Conservation (phyloP, 2,329 filamentous ascomycete species). For the Fusarium redolens region DNA sequence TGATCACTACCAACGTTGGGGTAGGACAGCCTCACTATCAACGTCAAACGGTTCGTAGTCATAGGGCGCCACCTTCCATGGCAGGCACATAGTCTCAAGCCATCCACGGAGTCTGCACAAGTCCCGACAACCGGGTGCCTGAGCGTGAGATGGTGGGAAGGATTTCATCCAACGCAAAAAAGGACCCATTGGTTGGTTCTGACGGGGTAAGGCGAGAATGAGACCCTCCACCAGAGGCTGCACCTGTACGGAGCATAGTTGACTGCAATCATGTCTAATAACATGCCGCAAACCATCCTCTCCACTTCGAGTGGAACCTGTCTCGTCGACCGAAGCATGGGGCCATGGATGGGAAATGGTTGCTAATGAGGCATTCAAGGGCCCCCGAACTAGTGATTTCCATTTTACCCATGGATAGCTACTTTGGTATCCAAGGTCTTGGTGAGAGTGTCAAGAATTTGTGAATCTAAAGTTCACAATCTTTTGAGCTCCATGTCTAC, state of each 20-base stretch:
- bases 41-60: slow-evolving; percentile 27
- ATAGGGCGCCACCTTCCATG: slow-evolving; percentile 4
- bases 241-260: slow-evolving; percentile 34
- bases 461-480: neutral
- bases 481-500: neutral
- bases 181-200: slow-evolving; percentile 28
- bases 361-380: slow-evolving; percentile 26
- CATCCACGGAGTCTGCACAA: slow-evolving; percentile 25
- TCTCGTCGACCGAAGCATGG: slow-evolving; percentile 39
- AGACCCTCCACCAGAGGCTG: slow-evolving; percentile 39
- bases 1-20: slow-evolving; percentile 21
- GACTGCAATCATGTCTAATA: slow-evolving; percentile 37
- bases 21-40: slow-evolving; percentile 21
- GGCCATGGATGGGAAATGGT: slow-evolving; percentile 36
- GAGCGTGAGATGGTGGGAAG: slow-evolving; percentile 38
- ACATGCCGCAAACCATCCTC: slow-evolving; percentile 41
- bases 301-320: slow-evolving; percentile 46
- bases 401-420: slow-evolving; percentile 19
- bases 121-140: slow-evolving; percentile 32
- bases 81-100: slow-evolving; percentile 16
- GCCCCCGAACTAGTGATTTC: slow-evolving; percentile 27
- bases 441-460: slow-evolving; percentile 10
- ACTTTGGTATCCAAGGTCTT: slow-evolving; percentile 6
- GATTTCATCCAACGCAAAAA: slow-evolving; percentile 17
- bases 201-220: slow-evolving; percentile 32